Evolutionary conservation across 192 early-diverging fungal genomes (phyloP).

Genomic region (Backusella tarrabulga): DNA sequence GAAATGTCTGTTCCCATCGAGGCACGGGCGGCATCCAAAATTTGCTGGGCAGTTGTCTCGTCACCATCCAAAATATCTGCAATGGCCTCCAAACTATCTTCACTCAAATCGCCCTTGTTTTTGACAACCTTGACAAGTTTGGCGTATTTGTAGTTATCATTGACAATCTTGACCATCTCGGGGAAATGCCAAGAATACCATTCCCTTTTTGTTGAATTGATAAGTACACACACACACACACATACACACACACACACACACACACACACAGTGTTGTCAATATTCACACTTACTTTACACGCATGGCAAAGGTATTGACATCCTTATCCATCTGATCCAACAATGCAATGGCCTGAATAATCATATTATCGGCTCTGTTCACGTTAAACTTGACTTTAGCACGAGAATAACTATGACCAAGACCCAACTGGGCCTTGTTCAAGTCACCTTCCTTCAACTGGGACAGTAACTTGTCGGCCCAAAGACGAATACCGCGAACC

Average conservation of each 20-base stretch:
- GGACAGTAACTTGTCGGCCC: slow-evolving; percentile 82
- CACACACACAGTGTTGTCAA: too few species aligned
- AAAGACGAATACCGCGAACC: slow-evolving; percentile 90
- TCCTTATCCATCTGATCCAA: slow-evolving; percentile 99
- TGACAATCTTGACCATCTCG: slow-evolving; percentile 94
- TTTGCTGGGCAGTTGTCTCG: slow-evolving; percentile 77
- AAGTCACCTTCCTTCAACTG: slow-evolving; percentile 94
- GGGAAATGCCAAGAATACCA: slow-evolving; percentile 99
- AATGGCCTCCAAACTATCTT: slow-evolving; percentile 73
- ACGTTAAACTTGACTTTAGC: slow-evolving; percentile 99
- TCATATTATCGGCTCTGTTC: slow-evolving; percentile 97
- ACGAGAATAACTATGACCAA: slow-evolving; percentile 97
- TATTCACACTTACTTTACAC: slow-evolving; percentile 56
- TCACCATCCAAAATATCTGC: slow-evolving; percentile 78
- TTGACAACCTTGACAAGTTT: slow-evolving; percentile 85
- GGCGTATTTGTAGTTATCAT: slow-evolving; percentile 91
- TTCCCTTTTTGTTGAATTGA: slow-evolving; percentile 57
- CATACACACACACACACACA: too few species aligned
- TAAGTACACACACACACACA: not conserved
- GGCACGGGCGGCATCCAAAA: slow-evolving; percentile 88
- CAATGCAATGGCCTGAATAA: slow-evolving; percentile 89
- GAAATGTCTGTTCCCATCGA: slow-evolving; percentile 99
- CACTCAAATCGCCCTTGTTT: slow-evolving; percentile 87
- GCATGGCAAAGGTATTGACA: slow-evolving; percentile 97
- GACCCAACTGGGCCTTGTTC: slow-evolving; percentile 90